Base-by-base conservation (phyloP, 495 filamentous ascomycete species). In the Aspergillus indologenus region DNA sequence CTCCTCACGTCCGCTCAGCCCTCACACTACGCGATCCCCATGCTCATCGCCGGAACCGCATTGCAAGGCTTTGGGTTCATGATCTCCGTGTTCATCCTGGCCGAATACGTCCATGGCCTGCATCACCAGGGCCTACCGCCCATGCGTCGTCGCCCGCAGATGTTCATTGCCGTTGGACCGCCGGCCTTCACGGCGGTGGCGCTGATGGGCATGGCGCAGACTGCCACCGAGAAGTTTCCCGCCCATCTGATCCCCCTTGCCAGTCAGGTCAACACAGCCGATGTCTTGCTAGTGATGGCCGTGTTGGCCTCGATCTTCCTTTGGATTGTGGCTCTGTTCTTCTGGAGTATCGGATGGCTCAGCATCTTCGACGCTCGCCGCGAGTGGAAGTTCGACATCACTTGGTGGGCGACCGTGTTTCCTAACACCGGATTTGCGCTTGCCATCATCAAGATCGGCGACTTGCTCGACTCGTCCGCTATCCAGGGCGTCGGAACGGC, bases 121-220 rank as follows among this genome's bases (percentile, higher is more conserved):
- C 81, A 83, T 64, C 68, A 71, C 15, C 75, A 71, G 50, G 83
- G 83, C 0, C 63, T 85, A 4, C 59, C 82, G 60, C 15, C 73
- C 57, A 58, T 76, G 58, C 51, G 40, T 5, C 50, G 52, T 6
- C 69, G 82, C 29, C 76, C 80, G 2, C 79, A 79, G 7, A 84
- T 88, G 80, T 87, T 86, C 68, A 86, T 88, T 48, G 79, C 82
- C 1, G 83, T 86, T 15, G 85, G 80, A 1, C 83, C 83, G 9
- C 71, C 83, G 5, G 76, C 78, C 6, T 89, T 87, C 65, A 87
- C 85, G 0, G 77, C 74, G 42, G 68, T 84, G 0, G 84, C 84
- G 7, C 64, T 88, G 14, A 80, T 89, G 26, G 75, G 74, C 11
- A 79, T 86, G 70, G 81, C 81, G 2, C 71, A 74, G 23, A 75